phyloP scores from a whole-genome alignment of 2,329 filamentous ascomycete species.

The Penicillium sp. region DNA sequence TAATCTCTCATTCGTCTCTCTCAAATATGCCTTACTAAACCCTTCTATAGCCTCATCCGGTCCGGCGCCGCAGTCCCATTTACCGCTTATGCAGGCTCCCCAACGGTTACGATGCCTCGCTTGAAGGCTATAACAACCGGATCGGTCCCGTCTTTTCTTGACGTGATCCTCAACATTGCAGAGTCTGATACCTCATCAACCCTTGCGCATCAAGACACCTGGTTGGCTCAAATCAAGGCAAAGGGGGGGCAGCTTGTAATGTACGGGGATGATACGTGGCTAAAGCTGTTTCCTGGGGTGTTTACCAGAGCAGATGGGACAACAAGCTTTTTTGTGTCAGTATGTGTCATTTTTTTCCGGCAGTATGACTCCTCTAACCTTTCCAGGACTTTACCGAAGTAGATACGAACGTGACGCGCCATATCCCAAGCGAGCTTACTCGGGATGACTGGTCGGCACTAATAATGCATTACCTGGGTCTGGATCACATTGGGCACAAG shows the following conservation, averaged over 20 bases:
- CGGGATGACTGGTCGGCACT: conserved; percentile 88
- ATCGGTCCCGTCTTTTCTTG: conserved; percentile 96
- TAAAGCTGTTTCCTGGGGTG: conserved; percentile 90
- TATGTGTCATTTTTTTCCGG: conserved; percentile 28
- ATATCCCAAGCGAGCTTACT: conserved; percentile 76
- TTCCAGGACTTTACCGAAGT: conserved; percentile 89
- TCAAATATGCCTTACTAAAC: conserved; percentile 8
- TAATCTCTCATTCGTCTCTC: not conserved
- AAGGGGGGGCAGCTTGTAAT: conserved; percentile 81
- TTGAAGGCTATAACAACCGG: conserved; percentile 97
- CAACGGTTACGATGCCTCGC: conserved; percentile 97
- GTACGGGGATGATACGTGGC: conserved; percentile 98
- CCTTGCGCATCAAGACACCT: conserved; percentile 87
- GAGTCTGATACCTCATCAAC: conserved; percentile 92
- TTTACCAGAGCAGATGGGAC: conserved; percentile 91
- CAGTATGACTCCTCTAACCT: conserved; percentile 15
- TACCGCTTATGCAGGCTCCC: conserved; percentile 93
- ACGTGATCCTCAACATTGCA: conserved; percentile 94
- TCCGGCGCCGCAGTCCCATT: conserved; percentile 86
- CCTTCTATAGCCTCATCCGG: conserved; percentile 71
- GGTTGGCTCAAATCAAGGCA: conserved; percentile 89
- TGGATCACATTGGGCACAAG: conserved; percentile 98
- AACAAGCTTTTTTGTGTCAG: conserved; percentile 96
- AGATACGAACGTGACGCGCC: conserved; percentile 94
- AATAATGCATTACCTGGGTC: conserved; percentile 91